phyloP scores from a whole-genome alignment of 352 stramenopile genomes.

The Pythium aquatile region DNA sequence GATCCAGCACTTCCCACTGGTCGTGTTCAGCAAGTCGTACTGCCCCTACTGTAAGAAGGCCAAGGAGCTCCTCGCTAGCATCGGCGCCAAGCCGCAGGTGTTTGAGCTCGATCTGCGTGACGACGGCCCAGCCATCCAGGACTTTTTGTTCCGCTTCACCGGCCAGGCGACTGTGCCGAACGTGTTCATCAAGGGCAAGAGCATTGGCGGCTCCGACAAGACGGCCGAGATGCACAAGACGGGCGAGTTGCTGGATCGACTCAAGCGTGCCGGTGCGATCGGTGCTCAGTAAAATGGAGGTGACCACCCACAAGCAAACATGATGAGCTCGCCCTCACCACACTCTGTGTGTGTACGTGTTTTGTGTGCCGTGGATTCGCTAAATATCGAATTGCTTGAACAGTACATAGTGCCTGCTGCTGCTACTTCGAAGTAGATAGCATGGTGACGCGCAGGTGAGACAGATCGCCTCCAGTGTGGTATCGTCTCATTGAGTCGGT shows the following conservation, averaged over 20 bases:
- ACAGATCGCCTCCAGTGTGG: no score
- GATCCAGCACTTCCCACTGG: conserved; percentile 65
- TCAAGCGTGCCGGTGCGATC: conserved; percentile 72
- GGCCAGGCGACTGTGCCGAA: conserved; percentile 96
- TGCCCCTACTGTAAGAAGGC: conserved; percentile 87
- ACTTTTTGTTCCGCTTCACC: conserved; percentile 89
- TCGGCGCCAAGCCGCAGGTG: conserved; percentile 63
- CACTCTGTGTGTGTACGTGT: neutral
- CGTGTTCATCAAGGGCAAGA: conserved; percentile 96
- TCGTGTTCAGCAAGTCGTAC: conserved; percentile 88
- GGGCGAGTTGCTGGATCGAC: conserved; percentile 89
- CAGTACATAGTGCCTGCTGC: no score
- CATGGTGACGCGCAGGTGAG: neutral
- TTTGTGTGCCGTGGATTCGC: no score
- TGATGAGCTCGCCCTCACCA: neutral
- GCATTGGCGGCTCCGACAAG: conserved; percentile 95
- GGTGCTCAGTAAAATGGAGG: conserved; percentile 22
- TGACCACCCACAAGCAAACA: neutral
- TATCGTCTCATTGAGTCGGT: no score
- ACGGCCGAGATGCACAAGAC: conserved; percentile 81
- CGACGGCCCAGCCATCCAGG: conserved; percentile 91
- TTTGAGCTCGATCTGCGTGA: conserved; percentile 82
- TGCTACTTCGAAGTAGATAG: neutral
- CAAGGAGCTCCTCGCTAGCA: conserved; percentile 57
- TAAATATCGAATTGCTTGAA: no score